Conservation (phyloP, 73 alveolate species). For the Symbiodinium natans region DNA sequence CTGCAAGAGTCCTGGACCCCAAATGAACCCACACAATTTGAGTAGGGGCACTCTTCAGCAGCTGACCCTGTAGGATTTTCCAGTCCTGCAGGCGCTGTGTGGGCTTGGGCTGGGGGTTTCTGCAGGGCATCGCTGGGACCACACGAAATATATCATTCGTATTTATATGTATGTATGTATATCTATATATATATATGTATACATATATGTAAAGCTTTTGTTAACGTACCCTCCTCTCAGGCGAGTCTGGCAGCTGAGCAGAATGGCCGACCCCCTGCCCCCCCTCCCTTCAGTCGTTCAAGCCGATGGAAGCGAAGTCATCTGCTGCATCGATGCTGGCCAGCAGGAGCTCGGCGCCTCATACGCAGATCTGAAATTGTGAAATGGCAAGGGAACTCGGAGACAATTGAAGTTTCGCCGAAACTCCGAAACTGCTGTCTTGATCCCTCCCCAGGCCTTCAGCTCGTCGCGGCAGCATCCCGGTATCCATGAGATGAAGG, state of each 20-base stretch:
- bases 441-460: constrained; percentile 21
- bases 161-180: too few species aligned
- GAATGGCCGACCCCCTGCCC: too few species aligned
- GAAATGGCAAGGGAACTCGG: background rate
- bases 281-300: constrained; percentile 37
- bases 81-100: constrained; percentile 32
- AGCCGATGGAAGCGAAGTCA: constrained; percentile 59
- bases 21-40: too few species aligned
- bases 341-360: constrained; percentile 69
- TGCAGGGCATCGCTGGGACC: background rate
- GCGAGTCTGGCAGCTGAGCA: too few species aligned
- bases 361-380: background rate
- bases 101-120: background rate
- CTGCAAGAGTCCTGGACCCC: too few species aligned
- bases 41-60: constrained; percentile 17
- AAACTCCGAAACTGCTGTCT: background rate
- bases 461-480: constrained; percentile 83
- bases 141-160: too few species aligned
- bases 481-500: constrained; percentile 54
- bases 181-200: too few species aligned
- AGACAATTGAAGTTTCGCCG: background rate
- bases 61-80: constrained; percentile 38
- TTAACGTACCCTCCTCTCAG: too few species aligned
- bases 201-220: too few species aligned
- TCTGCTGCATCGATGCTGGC: constrained; percentile 44